phyloP scores from a whole-genome alignment of 2,329 filamentous ascomycete species.

The Scytalidium lignicola region DNA sequence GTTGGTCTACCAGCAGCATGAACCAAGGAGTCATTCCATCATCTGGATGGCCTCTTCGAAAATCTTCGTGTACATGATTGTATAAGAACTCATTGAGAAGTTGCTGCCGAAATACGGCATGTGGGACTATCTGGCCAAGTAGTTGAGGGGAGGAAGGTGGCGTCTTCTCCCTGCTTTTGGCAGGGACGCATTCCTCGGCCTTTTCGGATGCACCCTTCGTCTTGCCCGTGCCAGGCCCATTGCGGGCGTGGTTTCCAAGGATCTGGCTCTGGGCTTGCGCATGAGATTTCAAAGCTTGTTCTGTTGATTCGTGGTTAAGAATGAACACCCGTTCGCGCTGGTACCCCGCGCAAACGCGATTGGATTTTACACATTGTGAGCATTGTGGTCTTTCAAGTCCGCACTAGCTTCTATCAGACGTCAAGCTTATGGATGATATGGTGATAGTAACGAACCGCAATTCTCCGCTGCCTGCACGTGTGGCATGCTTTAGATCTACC shows the following conservation, averaged over 20 bases:
- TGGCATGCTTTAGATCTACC: neutral
- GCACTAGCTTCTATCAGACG: constrained; percentile 8
- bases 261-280: neutral
- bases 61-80: constrained; percentile 13
- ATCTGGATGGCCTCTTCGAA: constrained; percentile 1
- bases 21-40: constrained; percentile 23
- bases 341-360: constrained; percentile 16
- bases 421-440: neutral
- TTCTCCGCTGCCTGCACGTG: neutral
- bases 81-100: constrained; percentile 24
- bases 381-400: constrained; percentile 15
- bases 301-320: constrained; percentile 8
- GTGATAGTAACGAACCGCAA: neutral
- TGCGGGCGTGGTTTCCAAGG: neutral
- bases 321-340: constrained; percentile 13
- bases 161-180: constrained; percentile 4
- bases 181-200: constrained; percentile 5
- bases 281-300: constrained; percentile 1
- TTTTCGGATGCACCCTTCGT: neutral
- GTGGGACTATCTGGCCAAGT: constrained; percentile 5
- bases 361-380: constrained; percentile 13
- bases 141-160: constrained; percentile 4
- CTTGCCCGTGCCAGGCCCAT: neutral
- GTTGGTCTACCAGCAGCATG: constrained; percentile 20
- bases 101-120: constrained; percentile 20